Conservation (phyloP, 2,329 filamentous ascomycete species). For the Colletotrichum sp. region DNA sequence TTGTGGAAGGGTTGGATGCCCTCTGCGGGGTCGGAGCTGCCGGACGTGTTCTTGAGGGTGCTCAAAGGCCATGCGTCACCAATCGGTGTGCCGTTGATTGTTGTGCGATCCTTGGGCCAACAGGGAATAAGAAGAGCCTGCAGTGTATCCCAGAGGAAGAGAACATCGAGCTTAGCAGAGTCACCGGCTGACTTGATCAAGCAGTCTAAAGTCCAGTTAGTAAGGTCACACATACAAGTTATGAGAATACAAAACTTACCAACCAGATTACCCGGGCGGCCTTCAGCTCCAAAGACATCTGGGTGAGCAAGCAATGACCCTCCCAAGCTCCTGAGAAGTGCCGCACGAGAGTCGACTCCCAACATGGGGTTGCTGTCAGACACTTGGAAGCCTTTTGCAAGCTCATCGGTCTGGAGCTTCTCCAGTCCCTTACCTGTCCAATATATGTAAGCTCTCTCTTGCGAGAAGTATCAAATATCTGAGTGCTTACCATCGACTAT, state of each 20-base stretch:
- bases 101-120: conserved; percentile 59
- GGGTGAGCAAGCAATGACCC: conserved; percentile 40
- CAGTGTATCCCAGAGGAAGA: conserved; percentile 44
- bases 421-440: conserved; percentile 35
- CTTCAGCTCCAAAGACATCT: conserved; percentile 44
- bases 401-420: conserved; percentile 33
- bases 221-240: background rate
- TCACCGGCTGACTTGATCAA: conserved; percentile 33
- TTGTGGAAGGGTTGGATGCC: conserved; percentile 89
- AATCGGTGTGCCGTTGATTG: conserved; percentile 43
- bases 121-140: conserved; percentile 51
- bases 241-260: conserved; percentile 35
- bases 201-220: conserved; percentile 36
- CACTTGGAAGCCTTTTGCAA: conserved; percentile 49
- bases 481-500: conserved; percentile 39
- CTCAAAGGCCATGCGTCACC: conserved; percentile 56
- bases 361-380: conserved; percentile 48
- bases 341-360: conserved; percentile 46
- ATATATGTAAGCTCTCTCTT: background rate
- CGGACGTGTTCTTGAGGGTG: conserved; percentile 23
- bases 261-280: conserved; percentile 52
- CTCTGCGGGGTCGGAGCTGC: conserved; percentile 23
- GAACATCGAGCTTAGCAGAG: conserved; percentile 38
- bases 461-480: background rate
- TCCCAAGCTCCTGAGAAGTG: conserved; percentile 46